A percentile compares a stretch with the other conserved stretches of the same genome.
Conservation (phyloP, 768 basidiomycete genomes). For the Phallus indusiatus region DNA sequence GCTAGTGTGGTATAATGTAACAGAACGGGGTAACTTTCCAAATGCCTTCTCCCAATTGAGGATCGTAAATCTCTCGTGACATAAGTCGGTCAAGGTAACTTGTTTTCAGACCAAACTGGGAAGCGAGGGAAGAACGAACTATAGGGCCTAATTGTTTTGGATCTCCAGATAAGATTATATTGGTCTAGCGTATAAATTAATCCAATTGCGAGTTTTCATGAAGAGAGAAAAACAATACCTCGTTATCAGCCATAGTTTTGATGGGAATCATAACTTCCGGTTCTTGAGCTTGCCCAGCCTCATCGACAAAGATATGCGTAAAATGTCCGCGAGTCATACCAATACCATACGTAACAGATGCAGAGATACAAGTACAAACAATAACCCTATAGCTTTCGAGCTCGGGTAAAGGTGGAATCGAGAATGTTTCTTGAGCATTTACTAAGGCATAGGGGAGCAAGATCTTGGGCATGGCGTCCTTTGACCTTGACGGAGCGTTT, state of each 20-base stretch:
- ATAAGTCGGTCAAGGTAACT: conserved; percentile 31
- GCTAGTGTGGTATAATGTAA: background rate
- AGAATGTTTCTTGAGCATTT: conserved; percentile 32
- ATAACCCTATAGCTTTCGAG: conserved; percentile 41
- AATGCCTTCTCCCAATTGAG: conserved; percentile 14
- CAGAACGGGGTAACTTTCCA: conserved; percentile 20
- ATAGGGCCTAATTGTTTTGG: conserved; percentile 30
- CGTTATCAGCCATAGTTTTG: conserved; percentile 20
- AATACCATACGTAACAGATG: conserved; percentile 35
- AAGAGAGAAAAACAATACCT: background rate
- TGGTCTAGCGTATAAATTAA: conserved; percentile 16
- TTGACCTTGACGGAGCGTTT: conserved; percentile 38
- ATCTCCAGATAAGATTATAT: conserved; percentile 30
- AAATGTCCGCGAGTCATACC: conserved; percentile 47
- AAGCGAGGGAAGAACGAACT: conserved; percentile 22
- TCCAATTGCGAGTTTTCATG: background rate
- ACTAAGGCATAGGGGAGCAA: conserved; percentile 30
- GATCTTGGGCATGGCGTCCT: conserved; percentile 26
- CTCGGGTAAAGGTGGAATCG: conserved; percentile 32
- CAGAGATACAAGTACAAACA: conserved; percentile 50
- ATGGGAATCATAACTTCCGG: conserved; percentile 44
- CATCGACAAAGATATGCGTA: conserved; percentile 53
- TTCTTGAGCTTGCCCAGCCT: conserved; percentile 56
- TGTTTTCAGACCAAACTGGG: conserved; percentile 18
- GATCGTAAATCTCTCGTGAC: conserved; percentile 21